Base-by-base conservation (phyloP, 1,284 basidiomycete genomes). In the Trichosporon sp. region DNA sequence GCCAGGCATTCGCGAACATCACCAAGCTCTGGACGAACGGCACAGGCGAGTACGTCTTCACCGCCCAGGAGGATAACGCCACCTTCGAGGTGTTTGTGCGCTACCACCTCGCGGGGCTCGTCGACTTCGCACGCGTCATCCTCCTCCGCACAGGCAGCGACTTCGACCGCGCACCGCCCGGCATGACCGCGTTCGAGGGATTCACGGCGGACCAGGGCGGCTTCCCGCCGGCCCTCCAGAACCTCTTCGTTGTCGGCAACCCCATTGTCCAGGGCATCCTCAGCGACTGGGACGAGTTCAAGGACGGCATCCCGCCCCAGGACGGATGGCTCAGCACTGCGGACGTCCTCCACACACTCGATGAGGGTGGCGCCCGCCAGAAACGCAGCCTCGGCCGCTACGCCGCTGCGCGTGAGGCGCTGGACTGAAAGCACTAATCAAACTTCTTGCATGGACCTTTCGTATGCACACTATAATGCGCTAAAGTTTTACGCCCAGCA, bases 1-100 rank as follows among this genome's bases (percentile, higher is more conserved):
- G 63, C 62, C 81, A 82, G 65, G 79, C 81, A 5, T 85, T 85
- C 73, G 83, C 82, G 65, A 85, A 86, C 78, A 82, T 83, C 60
- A 86, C 84, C 12, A 53, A 65, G 35, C 70, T 84, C 31, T 83
- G 84, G 73, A 85, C 85, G 18, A 75, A 75, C 70, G 68, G 70
- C 2, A 75, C 71, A 2, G 75, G 76, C 31, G 38, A 73, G 42
- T 86, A 86, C 76, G 84, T 83, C 68, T 80, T 84, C 21, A 85
- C 85, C 6, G 84, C 85, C 11, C 85, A 87, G 73, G 86, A 87
- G 75, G 86, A 87, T 77, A 86, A 86, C 72, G 86, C 84, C 18
- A 82, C 81, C 27, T 83, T 86, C 35, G 85, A 84, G 66, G 81
- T 82, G 1, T 81, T 87, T 65, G 72, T 86, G 29, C 83, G 86